These are phyloP conservation scores for Starmerella floricola DNA, from an alignment of 805 yeast genomes.

Conservation along the genomic window DNA sequence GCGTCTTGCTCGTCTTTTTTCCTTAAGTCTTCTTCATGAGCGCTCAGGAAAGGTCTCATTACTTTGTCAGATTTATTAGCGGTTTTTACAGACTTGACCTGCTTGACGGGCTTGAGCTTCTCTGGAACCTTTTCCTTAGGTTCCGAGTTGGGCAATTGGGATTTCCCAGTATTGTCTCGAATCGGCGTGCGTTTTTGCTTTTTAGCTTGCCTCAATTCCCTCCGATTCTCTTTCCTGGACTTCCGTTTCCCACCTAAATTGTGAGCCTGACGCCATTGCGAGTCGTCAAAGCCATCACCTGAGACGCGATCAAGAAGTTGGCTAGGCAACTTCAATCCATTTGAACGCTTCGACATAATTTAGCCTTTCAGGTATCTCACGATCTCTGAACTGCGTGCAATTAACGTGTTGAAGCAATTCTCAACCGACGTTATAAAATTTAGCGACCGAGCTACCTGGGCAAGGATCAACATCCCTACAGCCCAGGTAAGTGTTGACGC, in stretches of 20 bases:
- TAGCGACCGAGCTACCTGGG: no score
- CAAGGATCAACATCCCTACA: no score
- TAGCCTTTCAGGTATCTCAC: neutral
- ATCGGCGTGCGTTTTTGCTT: constrained; percentile 7
- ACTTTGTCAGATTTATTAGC: constrained; percentile 6
- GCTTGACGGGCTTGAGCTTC: constrained; percentile 8
- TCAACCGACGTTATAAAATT: no score
- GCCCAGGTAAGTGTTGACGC: no score
- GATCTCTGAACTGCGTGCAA: no score
- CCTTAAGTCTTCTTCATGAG: constrained; percentile 39
- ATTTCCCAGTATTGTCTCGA: constrained; percentile 1
- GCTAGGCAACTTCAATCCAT: constrained; percentile 17
- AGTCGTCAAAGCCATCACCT: constrained; percentile 11
- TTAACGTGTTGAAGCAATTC: neutral
- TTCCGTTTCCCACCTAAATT: constrained; percentile 13
- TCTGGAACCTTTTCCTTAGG: constrained; percentile 7
- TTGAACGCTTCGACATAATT: constrained; percentile 3
- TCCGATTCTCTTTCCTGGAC: constrained; percentile 21
- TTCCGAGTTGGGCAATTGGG: neutral
- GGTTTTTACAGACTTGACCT: no score
- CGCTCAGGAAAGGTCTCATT: constrained; percentile 24
- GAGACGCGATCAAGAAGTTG: constrained; percentile 14
- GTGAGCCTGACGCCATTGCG: constrained; percentile 22
- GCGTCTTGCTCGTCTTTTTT: constrained; percentile 65
- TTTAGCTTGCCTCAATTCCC: constrained; percentile 18